Evolutionary conservation across 164 flowering plant genomes (phyloP).

Genomic region (Tetrastigma voinierianum): DNA sequence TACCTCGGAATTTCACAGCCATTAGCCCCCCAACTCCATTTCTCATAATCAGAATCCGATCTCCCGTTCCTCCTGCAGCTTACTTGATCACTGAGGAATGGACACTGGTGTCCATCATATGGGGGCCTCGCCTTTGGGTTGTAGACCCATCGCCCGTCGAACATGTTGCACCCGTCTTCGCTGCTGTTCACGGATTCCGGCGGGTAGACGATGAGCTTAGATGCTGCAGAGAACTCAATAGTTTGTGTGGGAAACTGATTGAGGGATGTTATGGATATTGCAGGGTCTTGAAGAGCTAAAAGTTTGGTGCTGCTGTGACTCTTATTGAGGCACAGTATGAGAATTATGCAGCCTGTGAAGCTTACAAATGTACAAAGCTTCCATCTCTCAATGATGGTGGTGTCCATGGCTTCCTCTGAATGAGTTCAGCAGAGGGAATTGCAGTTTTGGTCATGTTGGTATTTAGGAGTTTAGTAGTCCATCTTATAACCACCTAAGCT

Average conservation of each 20-base stretch:
- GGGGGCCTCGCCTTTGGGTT: slow-evolving; percentile 34
- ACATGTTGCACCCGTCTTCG: slow-evolving; percentile 35
- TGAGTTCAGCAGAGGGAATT: no score
- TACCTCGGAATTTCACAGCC: slow-evolving; percentile 51
- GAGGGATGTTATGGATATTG: not conserved
- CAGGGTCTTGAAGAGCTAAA: slow-evolving; percentile 1
- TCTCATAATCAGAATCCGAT: slow-evolving; percentile 55
- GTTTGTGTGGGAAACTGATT: not conserved
- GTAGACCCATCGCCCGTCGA: slow-evolving; percentile 59
- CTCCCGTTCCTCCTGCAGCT: slow-evolving; percentile 62
- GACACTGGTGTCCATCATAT: slow-evolving; percentile 39
- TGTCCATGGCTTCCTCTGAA: slow-evolving; percentile 24
- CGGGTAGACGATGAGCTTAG: not conserved
- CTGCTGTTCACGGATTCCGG: not conserved
- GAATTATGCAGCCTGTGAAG: slow-evolving; percentile 31
- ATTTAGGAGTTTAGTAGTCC: not conserved
- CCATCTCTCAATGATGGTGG: slow-evolving; percentile 30
- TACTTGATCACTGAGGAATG: slow-evolving; percentile 62
- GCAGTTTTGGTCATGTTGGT: not conserved
- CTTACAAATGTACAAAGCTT: slow-evolving; percentile 31
- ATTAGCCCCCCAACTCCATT: slow-evolving; percentile 60
- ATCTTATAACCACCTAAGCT: not conserved
- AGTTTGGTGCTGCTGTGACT: slow-evolving; percentile 1
- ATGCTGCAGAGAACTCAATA: not conserved
- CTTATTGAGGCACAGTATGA: slow-evolving; percentile 22